These are phyloP conservation scores for Pichia sp. DNA, from an alignment of 1,139 yeast species.

Conservation along the genomic window DNA sequence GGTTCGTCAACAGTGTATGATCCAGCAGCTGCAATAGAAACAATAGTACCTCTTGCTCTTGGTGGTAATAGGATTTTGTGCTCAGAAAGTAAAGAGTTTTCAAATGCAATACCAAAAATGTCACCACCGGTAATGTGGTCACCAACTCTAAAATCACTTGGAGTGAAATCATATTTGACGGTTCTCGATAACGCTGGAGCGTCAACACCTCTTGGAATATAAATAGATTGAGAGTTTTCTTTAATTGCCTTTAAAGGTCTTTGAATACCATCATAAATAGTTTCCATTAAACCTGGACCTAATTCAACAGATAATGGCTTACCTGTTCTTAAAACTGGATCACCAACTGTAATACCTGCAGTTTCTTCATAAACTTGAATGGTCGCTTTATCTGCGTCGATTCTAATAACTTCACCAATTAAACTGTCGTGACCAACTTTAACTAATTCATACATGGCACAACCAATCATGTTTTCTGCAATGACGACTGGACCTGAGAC, in stretches of 20 bases:
- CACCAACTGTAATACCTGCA: constrained; percentile 98
- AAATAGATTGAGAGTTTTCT: constrained; percentile 80
- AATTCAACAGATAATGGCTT: constrained; percentile 95
- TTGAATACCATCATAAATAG: constrained; percentile 98
- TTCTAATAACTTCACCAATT: constrained; percentile 97
- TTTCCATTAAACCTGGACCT: constrained; percentile 99
- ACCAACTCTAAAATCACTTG: constrained; percentile 74
- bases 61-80: constrained; percentile 96
- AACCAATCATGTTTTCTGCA: constrained; percentile 97
- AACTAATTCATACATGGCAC: constrained; percentile 98
- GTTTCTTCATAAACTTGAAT: constrained; percentile 99
- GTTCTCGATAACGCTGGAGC: constrained; percentile 88
- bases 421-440: constrained; percentile 94
- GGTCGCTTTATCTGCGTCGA: constrained; percentile 92
- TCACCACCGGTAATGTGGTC: constrained; percentile 99
- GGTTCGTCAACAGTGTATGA: constrained; percentile 86
- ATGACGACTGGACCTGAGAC: constrained; percentile 97
- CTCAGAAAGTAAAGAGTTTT: constrained; percentile 84
- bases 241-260: constrained; percentile 93
- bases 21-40: constrained; percentile 83
- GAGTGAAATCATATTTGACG: constrained; percentile 78
- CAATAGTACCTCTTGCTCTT: constrained; percentile 95
- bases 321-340: constrained; percentile 96
- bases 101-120: constrained; percentile 87
- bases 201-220: constrained; percentile 97